Percentiles rank a stretch among this genome's conserved stretches.
Conservation (phyloP, 768 basidiomycete species). For the Jaapia argillacea region DNA sequence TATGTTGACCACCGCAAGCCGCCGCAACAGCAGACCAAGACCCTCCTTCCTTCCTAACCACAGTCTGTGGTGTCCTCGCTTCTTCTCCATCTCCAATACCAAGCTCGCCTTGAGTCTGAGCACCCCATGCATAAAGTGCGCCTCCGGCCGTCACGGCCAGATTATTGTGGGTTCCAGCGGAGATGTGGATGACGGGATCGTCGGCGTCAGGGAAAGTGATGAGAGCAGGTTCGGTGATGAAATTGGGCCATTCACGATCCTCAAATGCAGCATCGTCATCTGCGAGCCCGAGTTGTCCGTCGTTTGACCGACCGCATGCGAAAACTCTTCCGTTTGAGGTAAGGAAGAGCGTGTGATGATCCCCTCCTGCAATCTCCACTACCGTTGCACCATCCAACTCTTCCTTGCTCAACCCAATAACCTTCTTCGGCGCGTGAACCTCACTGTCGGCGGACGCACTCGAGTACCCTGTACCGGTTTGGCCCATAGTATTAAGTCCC, state of each 20-base stretch:
- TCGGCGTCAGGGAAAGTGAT: slow-evolving; percentile 53
- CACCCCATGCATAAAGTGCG: slow-evolving; percentile 69
- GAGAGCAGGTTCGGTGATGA: slow-evolving; percentile 54
- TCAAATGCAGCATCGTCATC: slow-evolving; percentile 62
- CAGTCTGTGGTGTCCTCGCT: slow-evolving; percentile 50
- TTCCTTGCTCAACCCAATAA: slow-evolving; percentile 51
- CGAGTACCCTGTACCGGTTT: slow-evolving; percentile 52
- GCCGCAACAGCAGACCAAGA: slow-evolving; percentile 56
- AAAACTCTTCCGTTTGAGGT: slow-evolving; percentile 77
- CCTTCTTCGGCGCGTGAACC: slow-evolving; percentile 53
- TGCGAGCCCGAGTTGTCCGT: slow-evolving; percentile 70
- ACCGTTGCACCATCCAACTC: slow-evolving; percentile 53
- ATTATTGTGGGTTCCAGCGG: slow-evolving; percentile 65
- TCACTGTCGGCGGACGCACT: slow-evolving; percentile 37
- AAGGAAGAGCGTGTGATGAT: slow-evolving; percentile 87
- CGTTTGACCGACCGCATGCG: slow-evolving; percentile 78
- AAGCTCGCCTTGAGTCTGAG: slow-evolving; percentile 69
- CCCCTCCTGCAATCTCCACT: slow-evolving; percentile 70
- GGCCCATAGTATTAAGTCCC: slow-evolving; percentile 92
- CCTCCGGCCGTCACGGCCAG: slow-evolving; percentile 59
- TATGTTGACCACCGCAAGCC: slow-evolving; percentile 75
- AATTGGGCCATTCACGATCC: slow-evolving; percentile 44
- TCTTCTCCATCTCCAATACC: slow-evolving; percentile 45
- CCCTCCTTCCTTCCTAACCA: slow-evolving; percentile 67
- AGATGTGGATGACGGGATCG: slow-evolving; percentile 57